Evolutionary conservation across 2,329 filamentous ascomycete species (phyloP), one percentile per base, ranked within the genome.

Genomic region (Cercospora janseana): DNA sequence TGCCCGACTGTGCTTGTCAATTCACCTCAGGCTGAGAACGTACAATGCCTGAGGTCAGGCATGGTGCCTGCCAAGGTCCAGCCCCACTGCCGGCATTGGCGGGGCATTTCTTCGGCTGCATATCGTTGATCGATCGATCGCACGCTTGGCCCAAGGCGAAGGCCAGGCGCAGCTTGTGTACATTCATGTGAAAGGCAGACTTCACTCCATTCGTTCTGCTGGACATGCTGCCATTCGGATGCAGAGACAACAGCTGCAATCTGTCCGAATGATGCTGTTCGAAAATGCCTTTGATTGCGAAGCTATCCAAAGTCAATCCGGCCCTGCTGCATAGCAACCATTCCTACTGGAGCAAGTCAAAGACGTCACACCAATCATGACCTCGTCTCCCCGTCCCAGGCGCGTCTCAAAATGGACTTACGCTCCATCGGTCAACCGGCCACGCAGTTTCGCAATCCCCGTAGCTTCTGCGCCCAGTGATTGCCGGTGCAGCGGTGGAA

Each of bases 331-430:
- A 23, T 44, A 40, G 44, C 44, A 37, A 47, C 44, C 44, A 47
- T 47, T 47, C 44, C 44, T 16, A 24, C 13, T 29, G 18, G 10
- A 38, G 44, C 41, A 47, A 47, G 24, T 47, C 44, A 23, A 47
- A 37, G 44, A 47, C 44, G 44, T 47, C 44, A 47, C 21, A 40
- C 44, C 31, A 47, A 47, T 47, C 44, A 38, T 20, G 32, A 38
- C 20, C 13, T 37, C 24, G 13, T 37, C 9, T 15, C 29, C 18
- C 6, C 27, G 35, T n/a, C 12, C 13, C 10, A 26, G 24, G 21
- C 24, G n/a, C 32, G 26, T 21, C 43, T 38, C 32, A 29, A 38
- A 29, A 38, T 16, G 24, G 32, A 15, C 35, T 40, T n/a, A 37
- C 32, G 34, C 21, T 32, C 44, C n/a, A 24, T 32, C 44, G 23